phyloP scores from a whole-genome alignment of 1,284 basidiomycete genomes.

The Leccinum colubrinum region DNA sequence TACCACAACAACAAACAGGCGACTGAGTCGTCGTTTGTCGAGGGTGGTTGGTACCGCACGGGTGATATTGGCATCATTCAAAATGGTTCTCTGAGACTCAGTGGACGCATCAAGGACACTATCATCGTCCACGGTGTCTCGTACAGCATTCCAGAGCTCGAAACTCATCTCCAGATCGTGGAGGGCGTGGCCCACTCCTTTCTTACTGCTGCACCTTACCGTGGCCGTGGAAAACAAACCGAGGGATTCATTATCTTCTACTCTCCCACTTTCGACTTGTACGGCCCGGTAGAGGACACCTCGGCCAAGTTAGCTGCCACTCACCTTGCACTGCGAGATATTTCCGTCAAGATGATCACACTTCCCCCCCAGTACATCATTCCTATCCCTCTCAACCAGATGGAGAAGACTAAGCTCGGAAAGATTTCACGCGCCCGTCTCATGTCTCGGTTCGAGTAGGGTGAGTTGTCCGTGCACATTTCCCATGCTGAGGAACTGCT shows the following conservation, averaged over 20 bases:
- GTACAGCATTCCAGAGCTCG: constrained; percentile 36
- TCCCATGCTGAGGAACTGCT: constrained; percentile 21
- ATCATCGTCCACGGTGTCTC: constrained; percentile 41
- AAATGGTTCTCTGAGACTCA: constrained; percentile 33
- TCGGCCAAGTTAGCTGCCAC: constrained; percentile 15
- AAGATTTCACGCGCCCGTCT: constrained; percentile 25
- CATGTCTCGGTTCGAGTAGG: constrained; percentile 20
- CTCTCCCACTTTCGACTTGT: constrained; percentile 22
- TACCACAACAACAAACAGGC: constrained; percentile 38
- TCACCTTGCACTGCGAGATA: constrained; percentile 19
- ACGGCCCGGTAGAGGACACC: constrained; percentile 13
- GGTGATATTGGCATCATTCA: constrained; percentile 37
- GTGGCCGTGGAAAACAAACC: constrained; percentile 24
- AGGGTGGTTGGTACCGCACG: constrained; percentile 40
- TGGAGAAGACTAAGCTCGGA: constrained; percentile 29
- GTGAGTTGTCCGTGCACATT: constrained; percentile 18
- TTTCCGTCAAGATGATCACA: constrained; percentile 27
- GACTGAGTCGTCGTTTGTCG: constrained; percentile 35
- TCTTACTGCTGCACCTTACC: constrained; percentile 32
- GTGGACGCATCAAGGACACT: constrained; percentile 40
- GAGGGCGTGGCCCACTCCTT: constrained; percentile 34
- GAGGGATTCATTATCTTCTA: constrained; percentile 27
- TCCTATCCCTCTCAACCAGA: constrained; percentile 22
- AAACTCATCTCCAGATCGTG: constrained; percentile 38
- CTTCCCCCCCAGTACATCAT: constrained; percentile 22